phyloP scores from a whole-genome alignment of 768 basidiomycete genomes.

The Hemileccinum impolitum region DNA sequence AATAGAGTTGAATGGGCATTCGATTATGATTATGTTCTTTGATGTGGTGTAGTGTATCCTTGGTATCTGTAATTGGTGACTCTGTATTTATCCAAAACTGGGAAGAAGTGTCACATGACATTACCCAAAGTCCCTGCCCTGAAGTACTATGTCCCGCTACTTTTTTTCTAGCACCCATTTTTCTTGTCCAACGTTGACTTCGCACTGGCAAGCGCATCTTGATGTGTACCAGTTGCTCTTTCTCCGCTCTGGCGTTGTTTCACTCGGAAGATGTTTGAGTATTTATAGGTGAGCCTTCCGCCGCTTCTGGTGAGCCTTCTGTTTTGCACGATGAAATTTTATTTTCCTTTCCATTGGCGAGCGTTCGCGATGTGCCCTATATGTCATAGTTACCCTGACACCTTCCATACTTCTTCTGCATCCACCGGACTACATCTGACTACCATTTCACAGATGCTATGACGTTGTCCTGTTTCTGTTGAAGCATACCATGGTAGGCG shows the following conservation, averaged over 20 bases:
- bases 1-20: too few relatives aligned
- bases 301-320: background rate
- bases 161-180: background rate
- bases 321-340: constrained; percentile 47
- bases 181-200: background rate
- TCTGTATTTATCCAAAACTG: too few relatives aligned
- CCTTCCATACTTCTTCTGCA: constrained; percentile 31
- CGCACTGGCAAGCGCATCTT: too few relatives aligned
- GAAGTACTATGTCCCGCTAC: background rate
- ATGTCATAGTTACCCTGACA: constrained; percentile 95
- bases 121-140: background rate
- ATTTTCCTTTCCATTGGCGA: constrained; percentile 40
- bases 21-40: too few relatives aligned
- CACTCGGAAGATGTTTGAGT: background rate
- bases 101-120: background rate
- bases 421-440: constrained; percentile 8
- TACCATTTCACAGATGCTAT: background rate
- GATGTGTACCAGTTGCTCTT: too few relatives aligned
- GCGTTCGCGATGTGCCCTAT: constrained; percentile 55
- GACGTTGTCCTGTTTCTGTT: background rate
- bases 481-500: too few relatives aligned
- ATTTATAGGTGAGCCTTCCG: constrained; percentile 6
- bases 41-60: too few relatives aligned
- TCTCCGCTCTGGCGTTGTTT: background rate
- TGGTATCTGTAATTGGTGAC: too few relatives aligned